Base-by-base conservation (phyloP, 805 yeast species). In the Naumovozyma castellii region DNA sequence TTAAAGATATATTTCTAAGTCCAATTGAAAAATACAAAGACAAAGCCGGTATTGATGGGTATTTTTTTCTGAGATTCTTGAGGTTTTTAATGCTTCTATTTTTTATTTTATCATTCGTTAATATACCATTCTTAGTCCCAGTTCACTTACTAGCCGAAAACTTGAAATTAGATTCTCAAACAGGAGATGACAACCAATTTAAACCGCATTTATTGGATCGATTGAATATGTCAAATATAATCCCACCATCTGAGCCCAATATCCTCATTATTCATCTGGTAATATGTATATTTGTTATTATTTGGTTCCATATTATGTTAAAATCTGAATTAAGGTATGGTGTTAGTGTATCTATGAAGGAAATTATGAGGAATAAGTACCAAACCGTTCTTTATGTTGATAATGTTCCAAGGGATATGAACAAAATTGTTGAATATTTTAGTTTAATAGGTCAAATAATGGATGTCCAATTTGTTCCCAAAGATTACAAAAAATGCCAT, bases 191-290 rank as follows among this genome's bases (percentile, higher is more conserved):
- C 27, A 43, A 45, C 18, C 18, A 18, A 4, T 35, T 33, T 5
- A 22, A 25, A 13, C 31, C 46, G 6, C 43, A 38, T 5, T 44
- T 52, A 37, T 39, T 87, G 36, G 95, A 86, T 50, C 65, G 61
- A 36, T 64, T 84, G 5, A 82, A 94, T 15, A 72, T 84, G 56
- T 76, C 92, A 3, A 81, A 83, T 50, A 70, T 85, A 2, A 72
- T 74, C 34, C 70, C 76, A 0, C 32, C 32, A 8, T 5, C 14
- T 5, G 32, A 29, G 13, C 32, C 32, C 5, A 52, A 58, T 3
- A 57, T 74, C 17, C 66, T 80, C 43, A 65, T 76, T 43, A 73
- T 76, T 17, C 95, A 86, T 58, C 72, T 86, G 38, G 54, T 76
- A 0, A 62, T 81, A 59, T 68, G 83, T 2, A 40, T 80, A 0